phyloP scores from a whole-genome alignment of 331 rosid species.

The Stylosanthes scabra region DNA sequence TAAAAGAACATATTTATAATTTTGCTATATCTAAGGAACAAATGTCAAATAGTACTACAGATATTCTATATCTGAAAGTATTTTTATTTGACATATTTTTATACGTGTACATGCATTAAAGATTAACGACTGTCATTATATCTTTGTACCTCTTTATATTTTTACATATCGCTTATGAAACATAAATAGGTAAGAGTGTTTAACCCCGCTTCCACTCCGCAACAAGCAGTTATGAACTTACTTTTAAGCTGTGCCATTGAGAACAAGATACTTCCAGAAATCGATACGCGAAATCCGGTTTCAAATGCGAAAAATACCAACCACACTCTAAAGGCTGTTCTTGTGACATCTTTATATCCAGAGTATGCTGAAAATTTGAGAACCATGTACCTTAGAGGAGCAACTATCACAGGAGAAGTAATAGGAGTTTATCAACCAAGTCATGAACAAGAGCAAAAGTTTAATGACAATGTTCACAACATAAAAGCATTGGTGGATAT shows the following conservation, averaged over 20 bases:
- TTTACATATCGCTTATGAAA: too few relatives aligned
- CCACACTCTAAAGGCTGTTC: constrained; percentile 46
- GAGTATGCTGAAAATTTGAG: constrained; percentile 15
- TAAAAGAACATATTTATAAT: too few relatives aligned
- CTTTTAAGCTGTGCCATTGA: constrained; percentile 50
- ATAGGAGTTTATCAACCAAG: constrained; percentile 59
- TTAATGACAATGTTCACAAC: constrained; percentile 42
- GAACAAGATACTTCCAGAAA: constrained; percentile 56
- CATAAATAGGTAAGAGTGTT: constrained; percentile 58
- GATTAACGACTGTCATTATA: too few relatives aligned
- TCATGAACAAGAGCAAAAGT: constrained; percentile 49
- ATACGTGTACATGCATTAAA: too few relatives aligned
- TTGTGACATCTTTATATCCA: constrained; percentile 45
- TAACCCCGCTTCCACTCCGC: constrained; percentile 38
- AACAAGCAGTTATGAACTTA: constrained; percentile 51
- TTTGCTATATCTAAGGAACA: too few relatives aligned
- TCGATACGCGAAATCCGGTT: constrained; percentile 17
- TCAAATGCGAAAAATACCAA: constrained; percentile 16
- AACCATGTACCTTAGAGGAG: constrained; percentile 21
- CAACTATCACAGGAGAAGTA: constrained; percentile 35
- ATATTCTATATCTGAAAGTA: too few relatives aligned
- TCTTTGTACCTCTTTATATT: too few relatives aligned
- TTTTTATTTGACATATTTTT: too few relatives aligned
- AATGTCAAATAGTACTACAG: too few relatives aligned
- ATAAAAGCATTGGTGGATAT: constrained; percentile 53